A percentile compares a stretch with the other conserved stretches of the same genome.
Conservation (phyloP, 257 asterid genomes). For the Solanum habrochaites region DNA sequence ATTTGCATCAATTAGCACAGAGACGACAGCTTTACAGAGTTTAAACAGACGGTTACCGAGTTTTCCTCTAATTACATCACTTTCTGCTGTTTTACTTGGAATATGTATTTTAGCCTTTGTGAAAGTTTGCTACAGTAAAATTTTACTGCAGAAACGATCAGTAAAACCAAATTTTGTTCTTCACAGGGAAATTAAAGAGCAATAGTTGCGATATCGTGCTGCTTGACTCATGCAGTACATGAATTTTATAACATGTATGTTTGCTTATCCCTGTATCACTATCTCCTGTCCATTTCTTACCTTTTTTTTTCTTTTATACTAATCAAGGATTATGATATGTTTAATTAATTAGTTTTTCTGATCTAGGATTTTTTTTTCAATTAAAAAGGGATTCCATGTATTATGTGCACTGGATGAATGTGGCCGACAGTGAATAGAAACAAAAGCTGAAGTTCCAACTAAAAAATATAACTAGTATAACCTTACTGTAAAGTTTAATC, state of each 20-base stretch:
- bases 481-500: neutral
- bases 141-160: constrained; percentile 9
- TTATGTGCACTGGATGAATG: neutral
- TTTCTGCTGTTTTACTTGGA: constrained; percentile 27
- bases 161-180: constrained; percentile 3
- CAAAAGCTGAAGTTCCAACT: neutral
- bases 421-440: neutral
- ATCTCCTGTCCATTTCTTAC: neutral
- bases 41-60: constrained; percentile 14
- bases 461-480: neutral
- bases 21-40: constrained; percentile 23
- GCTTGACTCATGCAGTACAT: neutral
- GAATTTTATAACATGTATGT: neutral
- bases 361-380: neutral
- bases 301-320: neutral
- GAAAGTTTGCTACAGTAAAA: constrained; percentile 19
- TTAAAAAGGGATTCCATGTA: neutral
- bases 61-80: constrained; percentile 20
- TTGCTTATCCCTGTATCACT: neutral
- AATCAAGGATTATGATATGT: neutral
- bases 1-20: constrained; percentile 65
- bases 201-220: neutral
- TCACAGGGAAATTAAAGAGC: constrained; percentile 15
- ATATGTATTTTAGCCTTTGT: constrained; percentile 19
- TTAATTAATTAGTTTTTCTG: neutral